Conservation (phyloP, 352 stramenopile genomes). For the Pythium guiyangense region DNA sequence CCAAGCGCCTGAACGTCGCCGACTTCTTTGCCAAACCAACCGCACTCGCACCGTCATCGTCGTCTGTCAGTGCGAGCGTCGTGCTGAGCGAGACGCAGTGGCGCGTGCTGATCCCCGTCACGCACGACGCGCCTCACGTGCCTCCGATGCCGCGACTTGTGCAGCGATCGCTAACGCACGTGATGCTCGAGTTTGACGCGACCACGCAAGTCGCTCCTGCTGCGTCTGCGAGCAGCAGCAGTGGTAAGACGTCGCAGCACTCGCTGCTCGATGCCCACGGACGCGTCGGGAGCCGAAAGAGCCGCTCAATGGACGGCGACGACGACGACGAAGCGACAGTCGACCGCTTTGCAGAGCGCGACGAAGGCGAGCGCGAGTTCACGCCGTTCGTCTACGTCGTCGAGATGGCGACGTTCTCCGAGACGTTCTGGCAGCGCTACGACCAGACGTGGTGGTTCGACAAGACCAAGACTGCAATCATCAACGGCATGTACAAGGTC, state of each 20-base stretch:
- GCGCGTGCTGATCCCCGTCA: constrained; percentile 21
- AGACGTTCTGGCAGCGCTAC: constrained; percentile 73
- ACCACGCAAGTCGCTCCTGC: neutral
- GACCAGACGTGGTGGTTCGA: constrained; percentile 82
- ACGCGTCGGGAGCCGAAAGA: neutral
- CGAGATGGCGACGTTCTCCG: constrained; percentile 55
- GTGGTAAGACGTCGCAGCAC: neutral
- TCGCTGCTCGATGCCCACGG: neutral
- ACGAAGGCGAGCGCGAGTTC: constrained; percentile 29
- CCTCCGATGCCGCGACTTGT: constrained; percentile 14
- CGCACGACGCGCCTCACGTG: constrained; percentile 12
- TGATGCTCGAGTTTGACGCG: constrained; percentile 19
- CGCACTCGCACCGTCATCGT: neutral
- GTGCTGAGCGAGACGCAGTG: constrained; percentile 17
- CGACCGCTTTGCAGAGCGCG: constrained; percentile 21
- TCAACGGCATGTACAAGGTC: constrained; percentile 60
- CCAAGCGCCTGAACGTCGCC: neutral
- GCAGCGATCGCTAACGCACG: constrained; percentile 16
- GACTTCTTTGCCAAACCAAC: constrained; percentile 1
- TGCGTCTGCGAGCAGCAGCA: neutral
- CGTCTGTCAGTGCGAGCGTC: constrained; percentile 2
- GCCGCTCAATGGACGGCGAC: neutral
- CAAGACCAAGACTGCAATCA: constrained; percentile 59
- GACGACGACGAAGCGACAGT: neutral
- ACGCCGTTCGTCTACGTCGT: constrained; percentile 59